Conservation (phyloP, 2,329 filamentous ascomycete species). For the Epichloe gansuensis region DNA sequence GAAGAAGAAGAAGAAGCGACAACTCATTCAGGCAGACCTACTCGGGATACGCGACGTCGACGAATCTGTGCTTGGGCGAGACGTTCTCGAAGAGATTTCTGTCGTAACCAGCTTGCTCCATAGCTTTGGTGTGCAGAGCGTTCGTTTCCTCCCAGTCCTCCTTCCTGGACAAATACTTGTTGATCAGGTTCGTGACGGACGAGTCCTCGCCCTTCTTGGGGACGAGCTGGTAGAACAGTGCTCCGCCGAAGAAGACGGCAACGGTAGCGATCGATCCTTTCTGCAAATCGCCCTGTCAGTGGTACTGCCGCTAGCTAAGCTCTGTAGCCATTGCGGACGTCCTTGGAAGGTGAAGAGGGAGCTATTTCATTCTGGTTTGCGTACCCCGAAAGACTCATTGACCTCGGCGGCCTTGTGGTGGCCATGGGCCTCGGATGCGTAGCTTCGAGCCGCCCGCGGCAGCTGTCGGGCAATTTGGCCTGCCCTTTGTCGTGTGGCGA, state of each 20-base stretch:
- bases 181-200: conserved; percentile 32
- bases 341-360: not conserved
- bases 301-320: not conserved
- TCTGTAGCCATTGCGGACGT: not conserved
- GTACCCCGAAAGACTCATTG: conserved; percentile 46
- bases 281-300: conserved; percentile 20
- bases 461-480: conserved; percentile 25
- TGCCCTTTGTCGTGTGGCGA: conserved; percentile 34
- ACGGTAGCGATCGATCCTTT: conserved; percentile 35
- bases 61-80: conserved; percentile 29
- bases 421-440: conserved; percentile 41
- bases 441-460: conserved; percentile 31
- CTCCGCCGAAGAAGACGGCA: conserved; percentile 31
- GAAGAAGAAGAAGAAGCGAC: no score
- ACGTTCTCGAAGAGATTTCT: conserved; percentile 40
- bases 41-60: conserved; percentile 47
- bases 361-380: conserved; percentile 16
- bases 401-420: conserved; percentile 34
- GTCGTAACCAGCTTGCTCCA: conserved; percentile 46
- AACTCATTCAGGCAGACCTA: conserved; percentile 24
- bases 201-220: conserved; percentile 40
- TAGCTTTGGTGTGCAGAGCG: conserved; percentile 35
- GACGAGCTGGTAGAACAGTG: conserved; percentile 36
- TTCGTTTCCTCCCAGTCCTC: conserved; percentile 42
- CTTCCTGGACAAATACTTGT: conserved; percentile 33